These are phyloP conservation scores for Dothidotthia symphoricarpi DNA, from an alignment of 2,329 filamentous ascomycete species.

Conservation along the genomic window DNA sequence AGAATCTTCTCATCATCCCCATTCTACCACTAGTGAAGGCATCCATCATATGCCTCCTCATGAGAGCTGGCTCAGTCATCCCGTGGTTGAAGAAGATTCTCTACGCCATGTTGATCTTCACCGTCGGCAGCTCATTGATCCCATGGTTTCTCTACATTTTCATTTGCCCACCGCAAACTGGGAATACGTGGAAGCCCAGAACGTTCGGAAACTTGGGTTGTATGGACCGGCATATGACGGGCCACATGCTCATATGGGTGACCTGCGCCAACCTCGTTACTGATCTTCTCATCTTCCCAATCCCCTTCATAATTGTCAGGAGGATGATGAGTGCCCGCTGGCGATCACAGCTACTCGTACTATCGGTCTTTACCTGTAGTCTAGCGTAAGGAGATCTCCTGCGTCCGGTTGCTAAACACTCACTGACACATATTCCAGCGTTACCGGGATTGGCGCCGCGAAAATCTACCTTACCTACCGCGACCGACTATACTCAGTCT, in stretches of 20 bases:
- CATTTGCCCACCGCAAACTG: conserved; percentile 40
- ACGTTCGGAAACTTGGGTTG: conserved; percentile 43
- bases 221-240: conserved; percentile 39
- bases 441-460: conserved; percentile 41
- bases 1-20: conserved; percentile 43
- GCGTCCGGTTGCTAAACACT: conserved; percentile 1
- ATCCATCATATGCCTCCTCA: conserved; percentile 42
- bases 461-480: conserved; percentile 45
- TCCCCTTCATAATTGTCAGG: conserved; percentile 43
- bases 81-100: conserved; percentile 40
- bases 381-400: conserved; percentile 31
- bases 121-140: conserved; percentile 35
- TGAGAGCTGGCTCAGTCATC: conserved; percentile 42
- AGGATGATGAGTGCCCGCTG: conserved; percentile 43
- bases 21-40: conserved; percentile 45
- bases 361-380: conserved; percentile 42
- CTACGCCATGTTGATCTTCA: conserved; percentile 40
- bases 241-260: conserved; percentile 42
- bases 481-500: conserved; percentile 39
- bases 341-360: conserved; percentile 40
- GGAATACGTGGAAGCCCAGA: conserved; percentile 41
- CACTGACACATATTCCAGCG: conserved; percentile 21
- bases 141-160: conserved; percentile 43
- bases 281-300: conserved; percentile 43
- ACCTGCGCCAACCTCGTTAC: conserved; percentile 45